phyloP scores from a whole-genome alignment of 2,329 filamentous ascomycete genomes.

The Nigrograna mackinnonii region DNA sequence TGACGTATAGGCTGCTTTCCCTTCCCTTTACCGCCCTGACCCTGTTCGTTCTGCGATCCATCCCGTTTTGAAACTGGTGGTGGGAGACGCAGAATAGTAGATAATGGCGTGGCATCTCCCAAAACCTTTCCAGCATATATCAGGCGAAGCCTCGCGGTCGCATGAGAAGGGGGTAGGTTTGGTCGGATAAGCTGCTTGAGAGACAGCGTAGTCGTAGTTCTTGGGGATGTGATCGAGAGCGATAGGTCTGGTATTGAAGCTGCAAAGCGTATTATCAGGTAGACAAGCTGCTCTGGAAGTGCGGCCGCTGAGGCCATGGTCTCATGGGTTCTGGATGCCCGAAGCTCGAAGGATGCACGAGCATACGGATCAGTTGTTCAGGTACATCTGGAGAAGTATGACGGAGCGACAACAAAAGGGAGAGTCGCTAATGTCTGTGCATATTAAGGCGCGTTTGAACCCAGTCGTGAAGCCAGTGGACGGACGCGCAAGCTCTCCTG shows the following conservation, averaged over 20 bases:
- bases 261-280: conserved; percentile 89
- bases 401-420: too few species aligned
- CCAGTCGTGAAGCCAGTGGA: too few species aligned
- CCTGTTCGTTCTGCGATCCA: conserved; percentile 21
- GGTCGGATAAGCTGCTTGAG: conserved; percentile 82
- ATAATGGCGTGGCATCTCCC: conserved; percentile 71
- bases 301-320: conserved; percentile 29
- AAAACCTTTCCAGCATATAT: conserved; percentile 90
- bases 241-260: conserved; percentile 81
- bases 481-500: too few species aligned
- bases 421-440: too few species aligned
- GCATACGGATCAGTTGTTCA: too few species aligned
- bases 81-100: conserved; percentile 67
- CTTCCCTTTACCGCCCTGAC: conserved; percentile 54
- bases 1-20: conserved; percentile 65
- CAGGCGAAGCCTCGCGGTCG: conserved; percentile 76
- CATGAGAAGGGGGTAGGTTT: conserved; percentile 65
- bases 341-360: too few species aligned
- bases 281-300: conserved; percentile 54
- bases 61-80: conserved; percentile 50
- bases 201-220: conserved; percentile 71
- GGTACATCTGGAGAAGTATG: too few species aligned
- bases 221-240: conserved; percentile 72
- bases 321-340: too few species aligned
- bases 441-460: too few species aligned